A percentile compares a stretch with the other conserved stretches of the same genome.
Conservation (phyloP, 2,329 filamentous ascomycete genomes). For the Didymella glomerata region DNA sequence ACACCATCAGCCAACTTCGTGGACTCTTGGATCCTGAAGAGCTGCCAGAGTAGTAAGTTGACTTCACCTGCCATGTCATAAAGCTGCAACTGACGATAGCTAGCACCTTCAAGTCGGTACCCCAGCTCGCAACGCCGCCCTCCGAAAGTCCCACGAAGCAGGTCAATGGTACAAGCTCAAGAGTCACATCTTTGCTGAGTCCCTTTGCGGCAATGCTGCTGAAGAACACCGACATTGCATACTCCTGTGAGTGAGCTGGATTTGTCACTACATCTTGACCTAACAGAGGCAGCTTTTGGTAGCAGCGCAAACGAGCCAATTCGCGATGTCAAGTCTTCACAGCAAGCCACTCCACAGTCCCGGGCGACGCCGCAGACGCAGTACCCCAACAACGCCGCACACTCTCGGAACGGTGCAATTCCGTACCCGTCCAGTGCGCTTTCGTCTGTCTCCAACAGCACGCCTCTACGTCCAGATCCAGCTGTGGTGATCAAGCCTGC, state of each 20-base stretch:
- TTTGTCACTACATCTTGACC: background rate
- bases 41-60: slow-evolving; percentile 71
- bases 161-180: slow-evolving; percentile 32
- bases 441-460: slow-evolving; percentile 27
- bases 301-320: slow-evolving; percentile 21
- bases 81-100: slow-evolving; percentile 22
- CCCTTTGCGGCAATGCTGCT: slow-evolving; percentile 65
- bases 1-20: slow-evolving; percentile 76
- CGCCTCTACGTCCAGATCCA: slow-evolving; percentile 44
- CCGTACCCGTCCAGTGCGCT: slow-evolving; percentile 27
- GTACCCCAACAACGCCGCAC: slow-evolving; percentile 23
- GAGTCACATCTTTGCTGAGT: slow-evolving; percentile 50
- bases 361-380: slow-evolving; percentile 22
- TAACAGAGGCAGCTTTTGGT: slow-evolving; percentile 34
- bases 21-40: slow-evolving; percentile 76
- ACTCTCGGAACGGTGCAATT: slow-evolving; percentile 28
- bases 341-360: slow-evolving; percentile 26
- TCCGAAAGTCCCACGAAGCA: slow-evolving; percentile 38
- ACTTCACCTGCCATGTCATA: slow-evolving; percentile 4
- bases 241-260: slow-evolving; percentile 38
- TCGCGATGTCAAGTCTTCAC: slow-evolving; percentile 21
- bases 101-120: slow-evolving; percentile 46
- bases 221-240: slow-evolving; percentile 51
- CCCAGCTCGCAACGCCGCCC: slow-evolving; percentile 43
- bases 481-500: slow-evolving; percentile 60